Evolutionary conservation across 2,329 filamentous ascomycete genomes (phyloP).

Genomic region (Pseudogymnoascus sp.): DNA sequence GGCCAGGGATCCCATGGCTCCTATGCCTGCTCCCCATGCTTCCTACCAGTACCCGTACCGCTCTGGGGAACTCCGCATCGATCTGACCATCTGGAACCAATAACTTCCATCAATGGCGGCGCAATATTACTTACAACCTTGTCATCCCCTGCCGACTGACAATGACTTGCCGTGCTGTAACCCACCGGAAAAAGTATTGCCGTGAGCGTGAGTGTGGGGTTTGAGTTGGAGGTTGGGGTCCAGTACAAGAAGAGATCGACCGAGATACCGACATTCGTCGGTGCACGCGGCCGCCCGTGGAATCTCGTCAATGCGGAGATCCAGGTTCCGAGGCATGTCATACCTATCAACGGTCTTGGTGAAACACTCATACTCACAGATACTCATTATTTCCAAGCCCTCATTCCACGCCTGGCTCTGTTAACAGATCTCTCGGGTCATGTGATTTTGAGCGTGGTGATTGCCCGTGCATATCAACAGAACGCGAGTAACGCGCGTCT

Average conservation of each 20-base stretch:
- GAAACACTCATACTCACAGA: neutral
- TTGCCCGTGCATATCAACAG: neutral
- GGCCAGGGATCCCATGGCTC: neutral
- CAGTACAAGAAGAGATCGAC: neutral
- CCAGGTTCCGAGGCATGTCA: neutral
- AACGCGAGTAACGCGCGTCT: neutral
- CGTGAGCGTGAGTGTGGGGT: neutral
- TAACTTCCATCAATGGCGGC: neutral
- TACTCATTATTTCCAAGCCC: neutral
- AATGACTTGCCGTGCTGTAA: neutral
- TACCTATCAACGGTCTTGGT: neutral
- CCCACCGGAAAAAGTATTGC: slow-evolving; percentile 2
- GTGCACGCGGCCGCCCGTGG: neutral
- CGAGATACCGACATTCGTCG: neutral
- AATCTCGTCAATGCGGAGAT: neutral
- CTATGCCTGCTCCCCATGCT: neutral
- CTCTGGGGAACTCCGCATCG: neutral
- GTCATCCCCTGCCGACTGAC: neutral
- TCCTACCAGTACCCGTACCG: neutral
- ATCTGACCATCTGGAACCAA: neutral
- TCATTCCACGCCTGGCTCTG: neutral
- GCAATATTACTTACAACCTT: neutral
- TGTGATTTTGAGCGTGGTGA: neutral
- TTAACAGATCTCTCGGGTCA: neutral
- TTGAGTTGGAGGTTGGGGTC: neutral